Conservation (phyloP, 371 early-diverging fungal genomes). For the Syncephalis fuscata region DNA sequence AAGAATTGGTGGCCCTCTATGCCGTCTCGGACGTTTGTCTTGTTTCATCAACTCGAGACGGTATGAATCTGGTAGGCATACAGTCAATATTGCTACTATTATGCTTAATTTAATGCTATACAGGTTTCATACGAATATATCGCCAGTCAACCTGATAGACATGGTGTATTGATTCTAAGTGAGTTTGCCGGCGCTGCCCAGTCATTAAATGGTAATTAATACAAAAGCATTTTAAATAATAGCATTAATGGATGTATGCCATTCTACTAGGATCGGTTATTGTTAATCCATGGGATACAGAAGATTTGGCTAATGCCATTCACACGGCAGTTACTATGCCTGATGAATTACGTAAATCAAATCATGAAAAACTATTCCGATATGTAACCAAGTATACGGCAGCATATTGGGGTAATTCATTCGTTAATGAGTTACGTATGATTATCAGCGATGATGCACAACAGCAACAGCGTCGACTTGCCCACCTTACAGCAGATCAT, state of each 20-base stretch:
- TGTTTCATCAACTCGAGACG: conserved; percentile 96
- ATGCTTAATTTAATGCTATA: too few relatives aligned
- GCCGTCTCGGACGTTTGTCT: conserved; percentile 92
- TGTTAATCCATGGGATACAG: conserved; percentile 98
- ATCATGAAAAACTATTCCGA: conserved; percentile 80
- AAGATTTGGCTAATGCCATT: conserved; percentile 83
- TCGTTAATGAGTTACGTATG: conserved; percentile 63
- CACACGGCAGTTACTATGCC: conserved; percentile 89
- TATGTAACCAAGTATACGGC: conserved; percentile 97
- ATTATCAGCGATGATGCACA: not conserved
- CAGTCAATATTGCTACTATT: too few relatives aligned
- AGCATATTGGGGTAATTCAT: conserved; percentile 94
- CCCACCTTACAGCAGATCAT: not conserved
- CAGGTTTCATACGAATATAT: conserved; percentile 86
- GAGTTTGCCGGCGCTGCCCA: conserved; percentile 99
- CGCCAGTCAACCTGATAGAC: conserved; percentile 79
- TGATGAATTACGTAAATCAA: conserved; percentile 52
- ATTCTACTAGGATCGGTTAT: conserved; percentile 51
- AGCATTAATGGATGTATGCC: not conserved
- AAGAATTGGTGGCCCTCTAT: conserved; percentile 94
- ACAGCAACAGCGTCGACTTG: not conserved
- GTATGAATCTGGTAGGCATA: conserved; percentile 92
- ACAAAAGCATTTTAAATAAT: not conserved
- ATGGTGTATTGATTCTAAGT: conserved; percentile 93
- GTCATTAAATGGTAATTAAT: conserved; percentile 72